phyloP scores from a whole-genome alignment of 2,329 filamentous ascomycete species.

The Ceratocystis eucalypticola region DNA sequence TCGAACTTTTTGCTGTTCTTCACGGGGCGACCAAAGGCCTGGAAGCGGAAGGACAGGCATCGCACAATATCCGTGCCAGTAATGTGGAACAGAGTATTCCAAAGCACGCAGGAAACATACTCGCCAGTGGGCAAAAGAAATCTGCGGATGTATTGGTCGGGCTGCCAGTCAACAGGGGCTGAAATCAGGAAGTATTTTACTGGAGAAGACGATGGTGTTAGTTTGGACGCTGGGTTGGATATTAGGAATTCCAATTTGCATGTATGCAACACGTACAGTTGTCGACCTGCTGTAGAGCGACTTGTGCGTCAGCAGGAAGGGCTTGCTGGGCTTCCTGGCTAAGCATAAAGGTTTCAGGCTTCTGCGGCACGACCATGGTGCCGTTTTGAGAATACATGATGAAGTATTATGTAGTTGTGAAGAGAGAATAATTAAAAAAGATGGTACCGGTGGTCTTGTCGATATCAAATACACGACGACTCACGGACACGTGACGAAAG shows the following conservation, averaged over 20 bases:
- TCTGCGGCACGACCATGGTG: conserved; percentile 81
- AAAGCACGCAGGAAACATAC: conserved; percentile 96
- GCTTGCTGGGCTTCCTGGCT: conserved; percentile 95
- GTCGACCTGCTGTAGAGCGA: conserved; percentile 94
- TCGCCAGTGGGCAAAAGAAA: conserved; percentile 94
- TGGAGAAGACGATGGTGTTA: conserved; percentile 29
- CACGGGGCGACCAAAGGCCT: conserved; percentile 93
- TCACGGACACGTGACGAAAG: conserved; percentile 6
- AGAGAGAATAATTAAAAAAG: conserved; percentile 9
- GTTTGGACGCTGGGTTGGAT: neutral
- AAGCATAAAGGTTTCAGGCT: conserved; percentile 97
- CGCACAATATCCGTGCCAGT: conserved; percentile 97
- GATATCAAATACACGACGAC: neutral
- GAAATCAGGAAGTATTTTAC: conserved; percentile 99
- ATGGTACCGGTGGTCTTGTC: neutral
- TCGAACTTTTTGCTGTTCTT: conserved; percentile 99
- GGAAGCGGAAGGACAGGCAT: conserved; percentile 95
- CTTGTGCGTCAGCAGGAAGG: conserved; percentile 88
- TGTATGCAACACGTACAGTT: conserved; percentile 52
- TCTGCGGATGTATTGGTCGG: conserved; percentile 89
- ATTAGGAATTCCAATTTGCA: neutral
- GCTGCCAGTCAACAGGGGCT: conserved; percentile 92
- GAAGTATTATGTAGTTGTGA: conserved; percentile 14
- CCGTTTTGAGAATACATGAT: conserved; percentile 71
- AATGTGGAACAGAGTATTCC: conserved; percentile 99